A percentile compares a stretch with the other conserved stretches of the same genome.
Conservation (phyloP, 2,329 filamentous ascomycete species). For the Paecilomyces fulvus region DNA sequence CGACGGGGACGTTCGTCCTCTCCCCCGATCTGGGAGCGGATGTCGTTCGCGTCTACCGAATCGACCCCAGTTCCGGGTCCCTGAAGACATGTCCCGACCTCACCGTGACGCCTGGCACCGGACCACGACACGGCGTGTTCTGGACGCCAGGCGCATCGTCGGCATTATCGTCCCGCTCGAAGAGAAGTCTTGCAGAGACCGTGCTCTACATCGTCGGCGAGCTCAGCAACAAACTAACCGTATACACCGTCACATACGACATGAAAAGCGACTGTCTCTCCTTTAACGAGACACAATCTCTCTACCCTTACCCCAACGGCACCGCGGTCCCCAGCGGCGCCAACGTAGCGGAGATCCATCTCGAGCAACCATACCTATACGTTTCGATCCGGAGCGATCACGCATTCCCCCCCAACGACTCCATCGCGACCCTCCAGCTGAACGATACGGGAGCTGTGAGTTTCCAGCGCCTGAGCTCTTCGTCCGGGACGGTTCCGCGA, state of each 20-base stretch:
- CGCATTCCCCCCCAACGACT: constrained; percentile 20
- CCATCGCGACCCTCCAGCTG: constrained; percentile 19
- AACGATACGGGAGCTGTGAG: constrained; percentile 53
- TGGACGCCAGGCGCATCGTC: constrained; percentile 16
- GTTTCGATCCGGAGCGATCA: constrained; percentile 25
- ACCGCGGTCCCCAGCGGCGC: constrained; percentile 17
- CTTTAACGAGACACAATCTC: constrained; percentile 15
- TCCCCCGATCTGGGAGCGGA: constrained; percentile 61
- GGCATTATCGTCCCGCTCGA: neutral
- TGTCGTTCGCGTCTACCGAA: constrained; percentile 50
- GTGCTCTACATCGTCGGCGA: constrained; percentile 48
- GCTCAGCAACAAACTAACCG: constrained; percentile 44
- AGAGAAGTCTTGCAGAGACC: constrained; percentile 10
- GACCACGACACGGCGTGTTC: constrained; percentile 60
- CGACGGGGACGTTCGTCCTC: constrained; percentile 54
- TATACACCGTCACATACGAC: constrained; percentile 32
- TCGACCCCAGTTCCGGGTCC: constrained; percentile 39
- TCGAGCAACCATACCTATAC: constrained; percentile 17
- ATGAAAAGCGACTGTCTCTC: constrained; percentile 16
- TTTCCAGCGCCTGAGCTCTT: constrained; percentile 51
- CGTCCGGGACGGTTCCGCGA: constrained; percentile 57
- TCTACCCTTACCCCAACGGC: constrained; percentile 18
- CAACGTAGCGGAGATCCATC: constrained; percentile 18
- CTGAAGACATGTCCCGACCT: constrained; percentile 39
- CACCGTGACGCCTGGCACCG: constrained; percentile 43